These are phyloP conservation scores for Solanum raphanifolium DNA, from an alignment of 257 asterid species.

Conservation along the genomic window DNA sequence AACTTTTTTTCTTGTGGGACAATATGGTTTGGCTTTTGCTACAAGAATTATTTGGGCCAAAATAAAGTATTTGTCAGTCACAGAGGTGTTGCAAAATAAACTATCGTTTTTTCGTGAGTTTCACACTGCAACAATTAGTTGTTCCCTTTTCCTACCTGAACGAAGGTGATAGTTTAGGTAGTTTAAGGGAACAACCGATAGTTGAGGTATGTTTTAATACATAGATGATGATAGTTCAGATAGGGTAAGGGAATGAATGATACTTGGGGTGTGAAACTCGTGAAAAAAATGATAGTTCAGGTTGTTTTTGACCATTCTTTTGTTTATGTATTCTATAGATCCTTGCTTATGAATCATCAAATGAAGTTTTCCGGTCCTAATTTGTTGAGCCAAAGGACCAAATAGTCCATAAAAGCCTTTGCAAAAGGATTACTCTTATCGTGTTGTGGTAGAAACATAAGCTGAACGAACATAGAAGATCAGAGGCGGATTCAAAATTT, in stretches of 20 bases:
- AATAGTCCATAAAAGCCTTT: background rate
- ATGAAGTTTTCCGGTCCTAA: background rate
- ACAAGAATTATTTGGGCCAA: background rate
- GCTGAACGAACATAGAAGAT: background rate
- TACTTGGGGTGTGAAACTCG: background rate
- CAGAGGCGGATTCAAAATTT: background rate
- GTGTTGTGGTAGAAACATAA: background rate
- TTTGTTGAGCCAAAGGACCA: background rate
- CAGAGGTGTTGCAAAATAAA: background rate
- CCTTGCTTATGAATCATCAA: background rate
- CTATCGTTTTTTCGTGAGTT: background rate
- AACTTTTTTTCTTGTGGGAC: background rate
- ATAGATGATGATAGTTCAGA: background rate
- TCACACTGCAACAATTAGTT: background rate
- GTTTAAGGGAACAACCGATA: background rate
- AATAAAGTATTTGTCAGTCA: background rate
- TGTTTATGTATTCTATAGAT: background rate
- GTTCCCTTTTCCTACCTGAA: background rate
- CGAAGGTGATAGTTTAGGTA: background rate
- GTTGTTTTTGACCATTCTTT: background rate
- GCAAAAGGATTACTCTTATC: background rate
- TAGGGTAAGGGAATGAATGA: background rate
- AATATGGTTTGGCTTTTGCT: background rate
- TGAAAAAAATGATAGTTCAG: background rate
- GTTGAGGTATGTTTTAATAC: background rate